Evolutionary conservation across 2,329 filamentous ascomycete species (phyloP), one percentile per base, ranked within the genome.

Genomic region (Dactylellina haptotyla): DNA sequence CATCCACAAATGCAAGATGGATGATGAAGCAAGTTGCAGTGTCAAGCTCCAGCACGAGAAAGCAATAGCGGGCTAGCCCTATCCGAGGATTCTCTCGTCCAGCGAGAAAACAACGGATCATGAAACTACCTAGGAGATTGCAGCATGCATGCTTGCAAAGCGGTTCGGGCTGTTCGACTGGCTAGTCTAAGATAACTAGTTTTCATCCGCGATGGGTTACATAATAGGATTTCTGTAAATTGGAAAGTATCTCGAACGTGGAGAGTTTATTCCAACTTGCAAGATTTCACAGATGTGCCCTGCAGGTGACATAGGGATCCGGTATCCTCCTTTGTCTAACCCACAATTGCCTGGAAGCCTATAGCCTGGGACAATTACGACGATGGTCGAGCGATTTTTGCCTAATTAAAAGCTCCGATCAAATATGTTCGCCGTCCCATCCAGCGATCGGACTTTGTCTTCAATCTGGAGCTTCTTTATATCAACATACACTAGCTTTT

Each of bases 141-240:
- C 48, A 51, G 26, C 25, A 34, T 32, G 48, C 48, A 51, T 10
- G 28, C 26, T 28, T 16, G 12, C 26, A 51, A 32, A 18, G n/a
- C 48, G 26, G 25, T 16, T 34, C 48, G 25, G 34, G 14, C 48
- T 51, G 28, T 41, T n/a, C n/a, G 34, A 32, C 26, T 26, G 34
- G 48, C 28, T 12, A 26, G 45, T 23, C 10, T 14, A 20, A 12
- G 48, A 53, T 53, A 53, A 37, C 2, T 53, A 9, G 26, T 12
- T 53, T 53, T 53, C 6, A 5, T n/a, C 28, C 48, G 26, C 48
- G 28, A 53, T 53, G 14, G 48, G 26, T 53, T 53, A 53, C 48
- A 14, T 53, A 53, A 53, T 20, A 20, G 16, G 4, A 18, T 37
- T 34, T 37, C 26, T 18, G 8, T 10, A 34, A 18, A 8, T 23